phyloP scores from a whole-genome alignment of 345 rosid genomes.

The Eucalyptus caleyi region DNA sequence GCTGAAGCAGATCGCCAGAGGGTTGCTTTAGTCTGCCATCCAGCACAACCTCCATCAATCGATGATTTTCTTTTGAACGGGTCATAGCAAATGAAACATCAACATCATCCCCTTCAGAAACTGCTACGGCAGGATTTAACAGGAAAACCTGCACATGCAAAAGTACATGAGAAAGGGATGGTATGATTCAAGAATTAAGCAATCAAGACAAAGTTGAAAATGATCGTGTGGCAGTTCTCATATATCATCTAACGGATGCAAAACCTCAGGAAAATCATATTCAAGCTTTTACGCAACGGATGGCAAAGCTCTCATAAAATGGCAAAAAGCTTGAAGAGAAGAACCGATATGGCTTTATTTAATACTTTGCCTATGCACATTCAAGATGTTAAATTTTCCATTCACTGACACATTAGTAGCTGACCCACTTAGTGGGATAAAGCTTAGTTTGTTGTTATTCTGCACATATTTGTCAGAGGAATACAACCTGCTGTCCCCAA shows the following conservation, averaged over 20 bases:
- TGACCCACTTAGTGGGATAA: not conserved
- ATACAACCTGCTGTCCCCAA: slow-evolving; percentile 94
- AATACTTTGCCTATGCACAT: not conserved
- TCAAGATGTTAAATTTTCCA: not conserved
- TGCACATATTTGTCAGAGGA: not conserved
- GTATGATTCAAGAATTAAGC: not conserved
- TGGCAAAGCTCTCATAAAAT: not conserved
- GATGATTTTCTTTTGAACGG: slow-evolving; percentile 79
- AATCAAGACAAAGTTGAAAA: not conserved
- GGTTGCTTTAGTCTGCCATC: slow-evolving; percentile 42
- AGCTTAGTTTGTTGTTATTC: not conserved
- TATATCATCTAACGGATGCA: not conserved
- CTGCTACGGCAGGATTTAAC: slow-evolving; percentile 30
- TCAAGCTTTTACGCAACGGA: not conserved
- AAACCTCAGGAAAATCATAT: not conserved
- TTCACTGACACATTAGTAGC: not conserved
- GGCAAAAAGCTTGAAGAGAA: not conserved
- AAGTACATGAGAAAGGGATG: not conserved
- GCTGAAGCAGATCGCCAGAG: slow-evolving; percentile 35
- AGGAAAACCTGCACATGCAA: slow-evolving; percentile 68
- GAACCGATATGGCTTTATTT: not conserved
- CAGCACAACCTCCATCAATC: slow-evolving; percentile 82
- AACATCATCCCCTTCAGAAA: slow-evolving; percentile 46
- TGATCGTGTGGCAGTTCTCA: not conserved
- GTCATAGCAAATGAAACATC: slow-evolving; percentile 57